Base-by-base conservation (phyloP, 441 rosid genomes). In the Corymbia calophylla region DNA sequence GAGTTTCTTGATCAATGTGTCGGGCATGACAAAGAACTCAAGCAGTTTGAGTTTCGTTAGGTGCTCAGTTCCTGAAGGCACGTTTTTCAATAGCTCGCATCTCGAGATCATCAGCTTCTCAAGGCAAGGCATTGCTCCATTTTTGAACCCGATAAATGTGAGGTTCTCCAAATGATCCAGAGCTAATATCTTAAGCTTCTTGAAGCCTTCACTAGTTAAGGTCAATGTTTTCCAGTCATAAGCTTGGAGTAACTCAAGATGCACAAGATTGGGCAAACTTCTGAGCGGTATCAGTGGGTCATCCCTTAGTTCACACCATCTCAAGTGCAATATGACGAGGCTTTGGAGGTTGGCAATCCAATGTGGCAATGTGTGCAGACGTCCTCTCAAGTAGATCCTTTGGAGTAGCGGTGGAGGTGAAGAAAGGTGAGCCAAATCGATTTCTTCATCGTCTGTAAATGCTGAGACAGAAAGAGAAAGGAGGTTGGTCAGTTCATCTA, bases 1-100 rank as follows among this genome's bases (percentile, higher is more conserved):
- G 27, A 94, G 88, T 8, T 90, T 89, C 92, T 64, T 86, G 39
- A 93, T 92, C 15, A 92, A 86, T 48, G 93, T 90, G 27, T 82
- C 70, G 0, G 93, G 94, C 94, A 94, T 94, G 32, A 94, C 92
- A 56, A 93, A 90, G 86, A 93, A 92, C 29, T 93, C 91, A 0
- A 93, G 88, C 49, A 88, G 80, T 86, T 92, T 93, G 4, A 94
- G 90, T 64, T 88, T 88, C n/a, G 47, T 55, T 89, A 94, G 89
- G 87, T 92, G 88, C 68, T 92, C 93, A 6, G 91, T 94, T 44
- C 96, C 96, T 35, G 53, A 87, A 10, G 95, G 95, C 27, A 94
- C 92, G 27, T 88, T 92, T 66, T 87, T 90, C 92, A 95, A 53
- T 18, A 14, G 48, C 68, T 88, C 88, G 53, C 96, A 95, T 31